Evolutionary conservation across 2,329 filamentous ascomycete genomes (phyloP), one percentile per base, ranked within the genome.

Genomic region (Alternaria consortialis): DNA sequence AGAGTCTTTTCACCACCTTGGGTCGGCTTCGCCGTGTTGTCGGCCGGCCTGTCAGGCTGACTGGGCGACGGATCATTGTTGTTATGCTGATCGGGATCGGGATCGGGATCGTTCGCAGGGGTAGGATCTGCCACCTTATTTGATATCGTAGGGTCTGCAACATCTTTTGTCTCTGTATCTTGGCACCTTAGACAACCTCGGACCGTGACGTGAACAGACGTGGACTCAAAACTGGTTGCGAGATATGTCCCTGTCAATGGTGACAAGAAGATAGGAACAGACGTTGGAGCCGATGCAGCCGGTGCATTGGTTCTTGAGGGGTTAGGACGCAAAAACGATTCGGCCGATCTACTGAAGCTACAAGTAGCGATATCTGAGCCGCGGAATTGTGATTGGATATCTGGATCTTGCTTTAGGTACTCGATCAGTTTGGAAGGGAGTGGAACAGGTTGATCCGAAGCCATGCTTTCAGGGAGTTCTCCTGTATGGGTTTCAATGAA

Each of bases 351-450:
- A n/a, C 52, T 44, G 23, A 50, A 27, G 15, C 58, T 74, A 61
- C 75, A 78, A 2, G 73, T 74, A 17, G 69, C 68, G 17, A 77
- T 72, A 58, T 78, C 64, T 7, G 69, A 66, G 4, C 72, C 71
- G n/a, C 57, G 59, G 44, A 71, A 78, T 7, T 69, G 55, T 3
- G 44, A 53, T 9, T 60, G 43, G 11, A 76, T 62, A 7, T 63
- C 61, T 4, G 65, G 56, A 36, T 73, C 59, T 2, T 65, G 58
- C 36, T 69, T 70, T 8, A 78, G 56, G 52, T 66, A 73, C 7
- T 69, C 56, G 20, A 76, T 54, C 4, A 74, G 20, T 9, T 66
- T 62, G 3, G 67, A 46, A 5, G 75, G 75, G 7, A 77, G 48
- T 20, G 63, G 42, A 15, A 66, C 29, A n/a, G 66, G 62, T 36